phyloP scores from a whole-genome alignment of 441 rosid genomes.

The Mallotus japonicus region DNA sequence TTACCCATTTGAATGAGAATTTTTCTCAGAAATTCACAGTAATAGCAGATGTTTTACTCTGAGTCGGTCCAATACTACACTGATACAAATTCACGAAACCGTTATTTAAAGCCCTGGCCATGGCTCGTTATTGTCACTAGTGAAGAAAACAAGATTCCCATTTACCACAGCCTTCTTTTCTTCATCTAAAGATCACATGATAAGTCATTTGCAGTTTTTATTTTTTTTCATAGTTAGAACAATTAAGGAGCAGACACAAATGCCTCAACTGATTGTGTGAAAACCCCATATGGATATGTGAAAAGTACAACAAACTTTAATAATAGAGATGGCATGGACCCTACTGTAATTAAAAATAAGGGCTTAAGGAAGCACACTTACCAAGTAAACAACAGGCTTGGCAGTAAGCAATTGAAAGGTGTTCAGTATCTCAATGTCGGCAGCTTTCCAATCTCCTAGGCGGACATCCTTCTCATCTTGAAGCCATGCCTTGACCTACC shows the following conservation, averaged over 20 bases:
- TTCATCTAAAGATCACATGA: not conserved
- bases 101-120: not conserved
- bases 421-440: constrained; percentile 90
- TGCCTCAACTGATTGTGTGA: not conserved
- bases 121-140: too few relatives aligned
- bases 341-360: not conserved
- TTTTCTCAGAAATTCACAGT: too few relatives aligned
- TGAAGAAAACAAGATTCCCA: not conserved
- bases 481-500: constrained; percentile 83
- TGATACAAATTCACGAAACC: too few relatives aligned
- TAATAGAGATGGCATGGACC: not conserved
- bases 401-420: constrained; percentile 96
- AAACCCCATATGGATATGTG: not conserved
- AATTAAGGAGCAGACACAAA: not conserved
- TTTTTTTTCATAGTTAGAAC: not conserved
- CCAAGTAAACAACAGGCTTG: constrained; percentile 98
- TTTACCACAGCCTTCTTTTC: not conserved
- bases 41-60: too few relatives aligned
- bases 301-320: not conserved
- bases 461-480: constrained; percentile 89
- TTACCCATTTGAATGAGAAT: too few relatives aligned
- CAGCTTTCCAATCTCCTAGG: constrained; percentile 97
- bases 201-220: not conserved
- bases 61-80: too few relatives aligned
- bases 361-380: constrained; percentile 24